Percentiles rank a stretch among this genome's conserved stretches.
Evolutionary conservation across 345 rosid genomes (phyloP).

Genomic region (Salix brachista): DNA sequence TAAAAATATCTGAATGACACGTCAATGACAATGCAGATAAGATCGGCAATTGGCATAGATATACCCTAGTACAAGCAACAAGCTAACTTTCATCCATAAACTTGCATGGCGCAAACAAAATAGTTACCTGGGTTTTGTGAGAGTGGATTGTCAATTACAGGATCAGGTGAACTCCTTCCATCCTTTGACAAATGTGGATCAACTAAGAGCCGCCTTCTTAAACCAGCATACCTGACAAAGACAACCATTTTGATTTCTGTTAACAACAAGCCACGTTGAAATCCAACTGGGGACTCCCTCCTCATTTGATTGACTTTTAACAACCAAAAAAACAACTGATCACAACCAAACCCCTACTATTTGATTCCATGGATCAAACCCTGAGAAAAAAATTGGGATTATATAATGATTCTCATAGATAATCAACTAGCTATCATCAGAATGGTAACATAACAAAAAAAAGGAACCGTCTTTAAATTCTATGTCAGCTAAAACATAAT

Average conservation of each 20-base stretch:
- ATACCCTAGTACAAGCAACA: background rate
- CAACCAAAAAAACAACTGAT: background rate
- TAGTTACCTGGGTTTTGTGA: slow-evolving; percentile 91
- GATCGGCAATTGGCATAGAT: background rate
- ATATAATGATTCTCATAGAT: background rate
- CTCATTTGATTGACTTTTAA: background rate
- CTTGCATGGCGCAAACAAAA: background rate
- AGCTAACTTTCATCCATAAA: background rate
- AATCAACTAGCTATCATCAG: background rate
- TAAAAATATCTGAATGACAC: background rate
- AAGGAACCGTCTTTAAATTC: background rate
- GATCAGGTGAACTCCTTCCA: slow-evolving; percentile 58
- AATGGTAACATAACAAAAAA: background rate
- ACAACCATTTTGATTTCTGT: background rate
- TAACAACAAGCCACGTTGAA: background rate
- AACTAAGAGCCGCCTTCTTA: slow-evolving; percentile 70
- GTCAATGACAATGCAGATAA: background rate
- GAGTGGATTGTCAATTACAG: slow-evolving; percentile 78
- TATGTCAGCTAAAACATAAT: background rate
- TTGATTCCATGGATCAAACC: background rate
- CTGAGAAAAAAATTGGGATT: background rate
- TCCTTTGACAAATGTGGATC: slow-evolving; percentile 72
- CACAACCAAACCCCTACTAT: background rate
- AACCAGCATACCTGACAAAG: slow-evolving; percentile 65
- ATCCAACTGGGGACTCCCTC: background rate